Percentiles rank a stretch among this genome's conserved stretches.
Conservation (phyloP, 495 filamentous ascomycete species). For the Trichoderma reesei region DNA sequence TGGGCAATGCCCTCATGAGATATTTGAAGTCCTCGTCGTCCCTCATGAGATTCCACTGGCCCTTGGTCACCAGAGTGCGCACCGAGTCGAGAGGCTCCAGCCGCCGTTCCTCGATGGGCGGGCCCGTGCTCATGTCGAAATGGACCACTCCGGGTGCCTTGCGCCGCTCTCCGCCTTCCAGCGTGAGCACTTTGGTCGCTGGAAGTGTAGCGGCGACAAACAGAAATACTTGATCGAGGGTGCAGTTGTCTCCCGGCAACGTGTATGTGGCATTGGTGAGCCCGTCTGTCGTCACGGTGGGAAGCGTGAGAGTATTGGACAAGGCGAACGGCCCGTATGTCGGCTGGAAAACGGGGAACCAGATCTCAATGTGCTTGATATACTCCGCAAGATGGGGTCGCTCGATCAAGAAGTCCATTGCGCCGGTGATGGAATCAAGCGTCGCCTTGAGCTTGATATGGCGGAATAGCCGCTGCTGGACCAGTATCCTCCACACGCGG, state of each 20-base stretch:
- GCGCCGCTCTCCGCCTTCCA: slow-evolving; percentile 66
- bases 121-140: background rate
- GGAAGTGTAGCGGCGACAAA: slow-evolving; percentile 49
- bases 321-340: slow-evolving; percentile 33
- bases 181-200: slow-evolving; percentile 53
- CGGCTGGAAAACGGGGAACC: slow-evolving; percentile 62
- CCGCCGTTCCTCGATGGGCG: background rate
- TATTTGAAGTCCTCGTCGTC: slow-evolving; percentile 51
- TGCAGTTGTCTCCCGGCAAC: slow-evolving; percentile 51
- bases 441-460: slow-evolving; percentile 69
- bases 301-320: slow-evolving; percentile 30
- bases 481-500: slow-evolving; percentile 49
- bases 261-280: slow-evolving; percentile 43
- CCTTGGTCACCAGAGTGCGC: slow-evolving; percentile 57
- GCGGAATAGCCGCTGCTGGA: slow-evolving; percentile 60
- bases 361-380: slow-evolving; percentile 62
- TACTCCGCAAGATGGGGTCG: slow-evolving; percentile 50
- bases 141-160: slow-evolving; percentile 39
- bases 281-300: slow-evolving; percentile 37
- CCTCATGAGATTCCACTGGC: slow-evolving; percentile 67
- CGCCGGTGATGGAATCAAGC: slow-evolving; percentile 42
- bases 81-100: slow-evolving; percentile 37
- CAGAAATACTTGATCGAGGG: slow-evolving; percentile 55
- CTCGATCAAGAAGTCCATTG: slow-evolving; percentile 45
- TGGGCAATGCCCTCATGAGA: slow-evolving; percentile 51